Evolutionary conservation across 2,329 filamentous ascomycete species (phyloP), one percentile per base, ranked within the genome.

Genomic region (Atkinsonella hypoxylon): DNA sequence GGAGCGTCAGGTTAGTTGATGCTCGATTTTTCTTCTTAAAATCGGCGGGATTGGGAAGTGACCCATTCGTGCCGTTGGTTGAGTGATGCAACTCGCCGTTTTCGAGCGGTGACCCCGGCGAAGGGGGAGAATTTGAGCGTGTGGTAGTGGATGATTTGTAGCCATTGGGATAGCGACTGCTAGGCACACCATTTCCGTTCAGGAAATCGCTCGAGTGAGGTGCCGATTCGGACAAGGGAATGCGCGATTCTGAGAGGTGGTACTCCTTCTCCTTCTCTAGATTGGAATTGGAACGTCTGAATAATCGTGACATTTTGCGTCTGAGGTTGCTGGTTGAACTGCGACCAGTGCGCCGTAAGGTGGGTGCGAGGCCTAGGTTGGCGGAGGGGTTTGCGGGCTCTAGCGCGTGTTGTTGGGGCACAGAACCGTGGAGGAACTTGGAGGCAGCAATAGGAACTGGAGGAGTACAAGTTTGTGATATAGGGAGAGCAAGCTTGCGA

Each of bases 1-100:
- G 73, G 2, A 80, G 56, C 9, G 65, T 69, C 20, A 79, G 60
- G 22, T 75, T 75, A 5, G 77, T 81, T 2, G 70, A 68, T 5
- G 74, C 69, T 15, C 76, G 72, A 51, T 68, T 68, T 64, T 79
- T 81, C 56, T 69, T 70, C 49, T 68, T 66, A 47, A 77, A 75
- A 53, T 76, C 74, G 3, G 67, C 64, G 2, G 69, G 60, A 1
- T 61, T 66, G 10, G 76, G 72, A 32, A 75, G 57, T 38, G 61
- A 62, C 40, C 65, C 60, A 34, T 62, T 53, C 34, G 54, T 50
- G 34, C 53, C 50, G 42, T 53, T 50, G 49, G 57, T 51, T 4
- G 57, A 48, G 13, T 51, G 60, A 13, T 61, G 53, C 11, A 61
- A 54, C 40, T 64, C 56, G 11, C 65, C 60, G 67, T 72, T 72